Conservation (phyloP, 116 monocot species). For the Zostera marina region DNA sequence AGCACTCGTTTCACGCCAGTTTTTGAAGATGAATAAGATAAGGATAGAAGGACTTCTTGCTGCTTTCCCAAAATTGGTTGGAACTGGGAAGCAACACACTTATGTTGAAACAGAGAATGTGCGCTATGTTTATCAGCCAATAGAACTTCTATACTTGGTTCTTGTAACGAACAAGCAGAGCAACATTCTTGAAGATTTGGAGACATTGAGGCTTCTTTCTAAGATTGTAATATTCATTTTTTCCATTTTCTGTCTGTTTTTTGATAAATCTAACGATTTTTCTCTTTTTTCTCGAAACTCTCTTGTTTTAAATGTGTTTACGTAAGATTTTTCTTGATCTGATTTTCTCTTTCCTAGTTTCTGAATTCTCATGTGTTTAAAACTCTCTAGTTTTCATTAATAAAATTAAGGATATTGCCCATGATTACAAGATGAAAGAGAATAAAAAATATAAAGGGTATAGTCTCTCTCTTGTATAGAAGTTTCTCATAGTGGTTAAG, state of each 20-base stretch:
- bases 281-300: no score
- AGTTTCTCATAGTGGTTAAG: no score
- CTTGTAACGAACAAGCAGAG: slow-evolving; percentile 98
- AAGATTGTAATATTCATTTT: slow-evolving; percentile 69
- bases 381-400: no score
- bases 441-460: no score
- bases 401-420: no score
- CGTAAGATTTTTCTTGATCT: no score
- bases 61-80: slow-evolving; percentile 88
- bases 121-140: slow-evolving; percentile 97
- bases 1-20: slow-evolving; percentile 95
- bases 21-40: slow-evolving; percentile 91
- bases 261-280: no score
- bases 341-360: no score
- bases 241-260: neutral
- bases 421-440: no score
- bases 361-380: no score
- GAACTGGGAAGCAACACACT: slow-evolving; percentile 95
- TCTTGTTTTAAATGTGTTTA: no score
- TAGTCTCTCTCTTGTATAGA: no score
- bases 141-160: slow-evolving; percentile 71
- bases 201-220: slow-evolving; percentile 66
- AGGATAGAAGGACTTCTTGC: slow-evolving; percentile 97
- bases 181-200: slow-evolving; percentile 98
- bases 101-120: slow-evolving; percentile 99